These are phyloP conservation scores for Vaccinium myrtillus DNA, from an alignment of 148 eudicot species.

Conservation along the genomic window DNA sequence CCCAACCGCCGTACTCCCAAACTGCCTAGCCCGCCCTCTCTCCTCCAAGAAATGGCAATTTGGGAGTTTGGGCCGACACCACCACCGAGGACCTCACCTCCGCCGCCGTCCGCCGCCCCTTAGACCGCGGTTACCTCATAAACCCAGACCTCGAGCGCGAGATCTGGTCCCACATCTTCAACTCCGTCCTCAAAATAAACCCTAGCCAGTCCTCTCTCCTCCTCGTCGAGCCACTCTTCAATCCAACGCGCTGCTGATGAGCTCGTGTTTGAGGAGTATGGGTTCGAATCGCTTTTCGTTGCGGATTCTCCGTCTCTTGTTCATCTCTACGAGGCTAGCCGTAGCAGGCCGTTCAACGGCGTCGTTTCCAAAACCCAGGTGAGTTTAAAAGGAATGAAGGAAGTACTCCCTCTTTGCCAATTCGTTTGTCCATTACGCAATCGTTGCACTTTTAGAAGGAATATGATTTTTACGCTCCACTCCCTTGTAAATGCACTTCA, in stretches of 20 bases:
- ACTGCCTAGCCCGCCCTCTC: too few species aligned
- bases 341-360: constrained; percentile 46
- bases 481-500: too few species aligned
- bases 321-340: constrained; percentile 65
- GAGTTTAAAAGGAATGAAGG: too few species aligned
- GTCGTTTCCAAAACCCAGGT: constrained; percentile 48
- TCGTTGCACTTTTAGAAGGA: too few species aligned
- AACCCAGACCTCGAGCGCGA: constrained; percentile 85
- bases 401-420: too few species aligned
- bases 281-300: constrained; percentile 51
- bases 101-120: constrained; percentile 73
- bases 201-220: constrained; percentile 53
- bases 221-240: constrained; percentile 62
- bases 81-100: constrained; percentile 72
- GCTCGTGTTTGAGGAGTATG: constrained; percentile 76
- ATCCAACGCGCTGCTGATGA: constrained; percentile 55
- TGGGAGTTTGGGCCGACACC: constrained; percentile 40
- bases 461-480: too few species aligned
- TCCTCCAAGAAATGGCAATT: too few species aligned
- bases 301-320: constrained; percentile 65
- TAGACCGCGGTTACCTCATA: constrained; percentile 79
- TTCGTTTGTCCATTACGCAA: too few species aligned
- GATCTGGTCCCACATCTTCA: constrained; percentile 85
- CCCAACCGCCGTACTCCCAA: too few species aligned
- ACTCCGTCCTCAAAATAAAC: constrained; percentile 31